A percentile compares a stretch with the other conserved stretches of the same genome.
These are phyloP conservation scores for Glycyrrhiza uralensis DNA, from an alignment of 306 rosid species.

Conservation along the genomic window DNA sequence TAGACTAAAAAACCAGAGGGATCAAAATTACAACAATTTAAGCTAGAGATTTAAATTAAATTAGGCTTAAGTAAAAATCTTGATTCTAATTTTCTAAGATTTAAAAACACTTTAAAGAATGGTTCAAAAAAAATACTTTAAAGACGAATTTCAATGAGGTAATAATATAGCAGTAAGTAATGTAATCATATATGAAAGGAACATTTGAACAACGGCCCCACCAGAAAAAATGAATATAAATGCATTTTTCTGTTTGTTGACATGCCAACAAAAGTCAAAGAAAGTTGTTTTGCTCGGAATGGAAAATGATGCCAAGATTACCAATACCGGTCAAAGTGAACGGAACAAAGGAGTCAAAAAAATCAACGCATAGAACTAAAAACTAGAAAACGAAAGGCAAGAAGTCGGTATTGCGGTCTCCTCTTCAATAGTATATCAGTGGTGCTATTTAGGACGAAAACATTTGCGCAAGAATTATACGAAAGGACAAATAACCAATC, in stretches of 20 bases:
- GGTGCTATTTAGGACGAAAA: too few species aligned
- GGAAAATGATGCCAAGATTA: not conserved
- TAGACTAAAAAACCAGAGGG: too few species aligned
- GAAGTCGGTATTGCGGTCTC: not conserved
- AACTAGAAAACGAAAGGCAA: not conserved
- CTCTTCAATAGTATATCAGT: not conserved
- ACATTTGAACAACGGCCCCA: slow-evolving; percentile 6
- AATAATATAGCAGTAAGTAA: not conserved
- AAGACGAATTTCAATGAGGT: not conserved
- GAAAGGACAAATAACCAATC: too few species aligned
- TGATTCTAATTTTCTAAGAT: too few species aligned
- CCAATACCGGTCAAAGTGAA: not conserved
- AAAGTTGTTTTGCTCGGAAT: not conserved
- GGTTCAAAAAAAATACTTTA: not conserved
- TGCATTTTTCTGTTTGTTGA: slow-evolving; percentile 18
- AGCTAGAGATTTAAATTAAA: too few species aligned
- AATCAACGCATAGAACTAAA: not conserved
- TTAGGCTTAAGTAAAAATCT: too few species aligned
- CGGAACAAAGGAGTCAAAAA: not conserved
- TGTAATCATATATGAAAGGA: not conserved
- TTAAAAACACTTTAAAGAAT: not conserved
- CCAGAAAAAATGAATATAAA: not conserved
- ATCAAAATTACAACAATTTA: too few species aligned
- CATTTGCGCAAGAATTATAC: too few species aligned
- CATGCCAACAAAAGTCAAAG: slow-evolving; percentile 14